A percentile compares a stretch with the other conserved stretches of the same genome.
These are phyloP conservation scores for Coemansia sp. DNA, from an alignment of 192 early-diverging fungal genomes.

Conservation along the genomic window DNA sequence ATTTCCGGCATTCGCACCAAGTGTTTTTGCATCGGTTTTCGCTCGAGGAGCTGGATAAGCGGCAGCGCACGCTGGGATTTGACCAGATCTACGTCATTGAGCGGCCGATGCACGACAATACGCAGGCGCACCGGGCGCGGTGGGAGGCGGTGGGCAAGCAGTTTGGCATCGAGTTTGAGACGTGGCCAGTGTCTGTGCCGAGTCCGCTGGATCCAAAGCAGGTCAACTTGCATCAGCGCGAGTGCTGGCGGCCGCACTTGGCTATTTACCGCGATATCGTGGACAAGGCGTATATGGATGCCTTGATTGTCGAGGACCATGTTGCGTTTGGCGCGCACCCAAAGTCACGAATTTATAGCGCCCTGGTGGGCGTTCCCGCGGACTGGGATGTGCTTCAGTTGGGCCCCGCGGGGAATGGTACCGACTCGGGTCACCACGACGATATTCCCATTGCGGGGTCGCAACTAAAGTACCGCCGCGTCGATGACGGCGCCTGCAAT, in stretches of 20 bases:
- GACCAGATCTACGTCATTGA: slow-evolving; percentile 51
- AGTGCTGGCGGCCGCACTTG: slow-evolving; percentile 54
- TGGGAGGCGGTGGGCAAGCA: slow-evolving; percentile 21
- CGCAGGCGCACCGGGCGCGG: slow-evolving; percentile 10
- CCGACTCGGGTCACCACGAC: slow-evolving; percentile 52
- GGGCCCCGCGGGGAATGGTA: slow-evolving; percentile 42
- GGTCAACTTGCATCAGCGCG: slow-evolving; percentile 45
- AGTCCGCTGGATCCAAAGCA: slow-evolving; percentile 30
- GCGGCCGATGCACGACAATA: slow-evolving; percentile 26
- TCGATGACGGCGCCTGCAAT: slow-evolving; percentile 54
- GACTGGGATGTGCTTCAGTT: slow-evolving; percentile 57
- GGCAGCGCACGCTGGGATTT: slow-evolving; percentile 28
- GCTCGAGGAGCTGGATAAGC: slow-evolving; percentile 33
- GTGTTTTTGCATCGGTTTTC: slow-evolving; percentile 45
- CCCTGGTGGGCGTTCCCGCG: slow-evolving; percentile 38
- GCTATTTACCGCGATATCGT: slow-evolving; percentile 45
- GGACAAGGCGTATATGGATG: slow-evolving; percentile 37
- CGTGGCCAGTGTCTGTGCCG: slow-evolving; percentile 41
- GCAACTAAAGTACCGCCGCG: slow-evolving; percentile 37
- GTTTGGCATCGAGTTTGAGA: slow-evolving; percentile 34
- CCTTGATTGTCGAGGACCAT: slow-evolving; percentile 53
- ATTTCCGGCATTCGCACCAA: slow-evolving; percentile 49
- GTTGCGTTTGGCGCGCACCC: slow-evolving; percentile 46
- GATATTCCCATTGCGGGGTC: slow-evolving; percentile 36
- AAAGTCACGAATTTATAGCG: slow-evolving; percentile 42